Evolutionary conservation across 768 basidiomycete species (phyloP).

Genomic region (Tylopilus sp.): DNA sequence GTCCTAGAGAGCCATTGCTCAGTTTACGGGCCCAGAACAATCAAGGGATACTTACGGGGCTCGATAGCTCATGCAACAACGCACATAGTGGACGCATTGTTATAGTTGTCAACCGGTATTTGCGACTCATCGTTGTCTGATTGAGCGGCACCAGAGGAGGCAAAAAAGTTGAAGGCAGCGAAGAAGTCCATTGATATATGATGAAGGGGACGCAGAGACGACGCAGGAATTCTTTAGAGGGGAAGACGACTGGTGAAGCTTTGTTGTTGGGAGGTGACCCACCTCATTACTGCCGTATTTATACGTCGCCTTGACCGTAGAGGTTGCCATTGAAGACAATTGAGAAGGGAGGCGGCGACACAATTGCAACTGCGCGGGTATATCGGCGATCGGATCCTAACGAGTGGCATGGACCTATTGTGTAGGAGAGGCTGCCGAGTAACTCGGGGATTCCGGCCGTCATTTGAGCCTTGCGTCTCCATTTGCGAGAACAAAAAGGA

Average conservation of each 20-base stretch:
- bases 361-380: conserved; percentile 5
- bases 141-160: not conserved
- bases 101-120: conserved; percentile 13
- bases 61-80: conserved; percentile 16
- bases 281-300: conserved; percentile 5
- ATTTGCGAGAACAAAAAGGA: conserved; percentile 23
- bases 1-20: not conserved
- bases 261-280: not conserved
- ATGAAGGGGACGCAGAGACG: conserved; percentile 4
- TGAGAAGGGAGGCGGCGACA: not conserved
- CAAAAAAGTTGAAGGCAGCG: not conserved
- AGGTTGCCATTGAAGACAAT: conserved; percentile 13
- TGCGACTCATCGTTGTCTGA: not conserved
- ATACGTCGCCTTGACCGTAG: conserved; percentile 8
- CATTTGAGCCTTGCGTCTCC: conserved; percentile 2
- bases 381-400: conserved; percentile 5
- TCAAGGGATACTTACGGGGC: conserved; percentile 10
- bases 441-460: conserved; percentile 1
- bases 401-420: conserved; percentile 16
- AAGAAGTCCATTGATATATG: conserved; percentile 20
- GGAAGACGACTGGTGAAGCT: conserved; percentile 7
- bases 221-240: not conserved
- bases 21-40: not conserved
- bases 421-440: conserved; percentile 3
- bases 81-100: not conserved